phyloP scores from a whole-genome alignment of 1,139 yeast genomes.

The Blastobotrys malaysiensis region DNA sequence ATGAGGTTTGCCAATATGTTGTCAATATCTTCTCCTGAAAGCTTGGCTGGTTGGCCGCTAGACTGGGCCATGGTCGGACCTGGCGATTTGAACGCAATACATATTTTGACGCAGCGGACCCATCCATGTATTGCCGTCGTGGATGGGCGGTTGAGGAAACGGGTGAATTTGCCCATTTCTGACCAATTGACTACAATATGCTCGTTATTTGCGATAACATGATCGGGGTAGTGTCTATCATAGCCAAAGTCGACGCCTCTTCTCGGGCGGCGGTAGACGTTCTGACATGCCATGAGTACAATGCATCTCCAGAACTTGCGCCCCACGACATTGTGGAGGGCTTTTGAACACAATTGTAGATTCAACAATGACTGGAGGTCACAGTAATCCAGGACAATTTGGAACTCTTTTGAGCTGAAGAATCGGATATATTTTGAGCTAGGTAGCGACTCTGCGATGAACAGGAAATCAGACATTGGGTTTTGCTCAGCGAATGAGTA shows the following conservation, averaged over 20 bases:
- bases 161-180: constrained; percentile 1
- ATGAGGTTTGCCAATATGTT: background rate
- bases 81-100: constrained; percentile 7
- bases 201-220: background rate
- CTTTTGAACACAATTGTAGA: constrained; percentile 3
- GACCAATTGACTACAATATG: constrained; percentile 1
- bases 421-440: background rate
- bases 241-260: constrained; percentile 7
- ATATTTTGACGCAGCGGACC: background rate
- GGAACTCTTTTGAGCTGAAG: constrained; percentile 1
- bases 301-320: constrained; percentile 5
- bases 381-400: constrained; percentile 4
- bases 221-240: constrained; percentile 7
- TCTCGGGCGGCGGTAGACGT: constrained; percentile 3
- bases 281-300: constrained; percentile 6
- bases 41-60: background rate
- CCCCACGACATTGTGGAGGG: constrained; percentile 2
- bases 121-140: constrained; percentile 4
- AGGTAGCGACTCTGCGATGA: background rate
- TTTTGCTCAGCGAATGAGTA: background rate
- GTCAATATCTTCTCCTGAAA: constrained; percentile 2
- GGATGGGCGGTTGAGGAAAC: background rate
- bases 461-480: background rate
- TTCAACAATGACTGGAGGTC: constrained; percentile 1
- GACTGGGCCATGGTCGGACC: constrained; percentile 4